Base-by-base conservation (phyloP, 2,329 filamentous ascomycete species). In the Fusarium foetens region DNA sequence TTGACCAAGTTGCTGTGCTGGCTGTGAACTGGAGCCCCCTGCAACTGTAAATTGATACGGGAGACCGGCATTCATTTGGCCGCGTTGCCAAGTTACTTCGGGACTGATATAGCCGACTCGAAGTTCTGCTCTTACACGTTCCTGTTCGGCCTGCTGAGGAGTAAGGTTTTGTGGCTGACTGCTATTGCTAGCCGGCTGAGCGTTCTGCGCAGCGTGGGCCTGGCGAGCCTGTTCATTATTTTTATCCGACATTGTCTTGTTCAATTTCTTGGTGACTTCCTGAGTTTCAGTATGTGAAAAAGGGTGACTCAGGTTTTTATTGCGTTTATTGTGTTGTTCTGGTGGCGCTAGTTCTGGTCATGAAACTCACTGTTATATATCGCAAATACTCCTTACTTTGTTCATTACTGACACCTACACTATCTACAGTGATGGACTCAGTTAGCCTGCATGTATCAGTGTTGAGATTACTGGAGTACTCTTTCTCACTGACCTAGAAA, bases 291-390 rank as follows among this genome's bases (percentile, higher is more conserved):
- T 36, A 36, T 4, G 17, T 11, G 3, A 14, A 51, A 13, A 10
- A 1, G 3, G 6, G n/a, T 4, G 13, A 13, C n/a, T 27, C 3
- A 2, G 6, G 12, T 25, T n/a, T 25, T 35, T 4, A 0, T 33
- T 14, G 8, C 9, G 23, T 38, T 25, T 17, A 2, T 35, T 17
- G 9, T 36, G 17, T 21, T 52, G 49, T 27, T 5, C 19, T 38
- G 3, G 49, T 12, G 0, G 17, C 4, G 3, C 13, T 23, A 29
- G 23, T 39, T 13, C 14, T 12, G 14, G 23, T 13, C 19, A 13
- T 0, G 23, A 23, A 2, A 27, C 13, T 38, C 33, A 39, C 19
- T n/a, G 19, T 21, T 38, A 39, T 53, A n/a, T 39, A 53, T n/a
- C 33, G 13, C 13, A 1, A 52, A 38, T 0, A 12, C 33, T 38